phyloP scores from a whole-genome alignment of 2,329 filamentous ascomycete genomes.

The Macrophomina phaseolina region DNA sequence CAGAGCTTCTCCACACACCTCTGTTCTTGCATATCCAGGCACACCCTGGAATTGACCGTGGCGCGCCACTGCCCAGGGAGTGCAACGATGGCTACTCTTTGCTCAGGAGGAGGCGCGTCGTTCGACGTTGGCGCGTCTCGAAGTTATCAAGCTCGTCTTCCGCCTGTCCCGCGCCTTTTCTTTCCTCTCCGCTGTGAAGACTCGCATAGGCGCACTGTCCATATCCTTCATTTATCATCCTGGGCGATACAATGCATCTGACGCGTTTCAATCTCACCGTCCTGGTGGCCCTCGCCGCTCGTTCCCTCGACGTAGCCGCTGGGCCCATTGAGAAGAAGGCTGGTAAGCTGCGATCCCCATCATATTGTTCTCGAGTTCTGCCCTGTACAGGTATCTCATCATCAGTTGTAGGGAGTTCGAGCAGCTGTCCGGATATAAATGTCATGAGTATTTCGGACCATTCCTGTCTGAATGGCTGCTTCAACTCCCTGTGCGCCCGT shows the following conservation, averaged over 20 bases:
- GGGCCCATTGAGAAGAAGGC: slow-evolving; percentile 33
- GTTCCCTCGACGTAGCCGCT: slow-evolving; percentile 32
- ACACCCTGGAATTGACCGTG: background rate
- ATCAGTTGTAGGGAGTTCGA: no score
- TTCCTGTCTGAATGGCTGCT: no score
- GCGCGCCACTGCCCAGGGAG: background rate
- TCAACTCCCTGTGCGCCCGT: no score
- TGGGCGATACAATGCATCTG: slow-evolving; percentile 31
- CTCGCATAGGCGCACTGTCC: slow-evolving; percentile 6
- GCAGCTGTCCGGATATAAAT: no score
- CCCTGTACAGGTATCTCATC: no score
- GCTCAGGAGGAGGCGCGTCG: background rate
- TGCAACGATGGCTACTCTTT: background rate
- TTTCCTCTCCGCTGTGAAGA: background rate
- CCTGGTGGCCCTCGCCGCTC: slow-evolving; percentile 30
- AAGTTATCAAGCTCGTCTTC: background rate
- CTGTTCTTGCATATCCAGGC: background rate
- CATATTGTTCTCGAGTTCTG: background rate
- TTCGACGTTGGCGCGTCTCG: background rate
- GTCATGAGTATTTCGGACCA: no score
- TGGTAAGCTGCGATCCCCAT: slow-evolving; percentile 30
- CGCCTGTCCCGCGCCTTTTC: background rate
- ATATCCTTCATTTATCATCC: slow-evolving; percentile 8
- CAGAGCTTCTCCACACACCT: slow-evolving; percentile 4
- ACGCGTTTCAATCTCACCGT: slow-evolving; percentile 27